These are phyloP conservation scores for Rauvolfia tetraphylla DNA, from an alignment of 257 asterid species.

Conservation along the genomic window DNA sequence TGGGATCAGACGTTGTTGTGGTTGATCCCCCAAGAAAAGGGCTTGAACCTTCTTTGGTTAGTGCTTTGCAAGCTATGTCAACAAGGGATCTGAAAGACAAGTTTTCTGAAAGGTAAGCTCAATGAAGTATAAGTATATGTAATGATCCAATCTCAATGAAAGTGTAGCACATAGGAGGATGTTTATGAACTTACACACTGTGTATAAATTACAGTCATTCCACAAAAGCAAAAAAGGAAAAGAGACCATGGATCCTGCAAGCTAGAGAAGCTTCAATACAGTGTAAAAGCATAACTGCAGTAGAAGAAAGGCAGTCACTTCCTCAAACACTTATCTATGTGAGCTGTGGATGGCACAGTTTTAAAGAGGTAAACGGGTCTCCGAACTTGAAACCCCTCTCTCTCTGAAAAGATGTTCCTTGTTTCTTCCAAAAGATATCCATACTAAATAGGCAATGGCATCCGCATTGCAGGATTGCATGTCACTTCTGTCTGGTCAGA, in stretches of 20 bases:
- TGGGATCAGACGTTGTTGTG: constrained; percentile 88
- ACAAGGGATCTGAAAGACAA: constrained; percentile 37
- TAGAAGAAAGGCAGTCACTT: constrained; percentile 47
- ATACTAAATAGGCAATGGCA: background rate
- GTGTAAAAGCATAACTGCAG: constrained; percentile 29
- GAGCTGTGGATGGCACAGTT: constrained; percentile 97
- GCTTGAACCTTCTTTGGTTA: constrained; percentile 64
- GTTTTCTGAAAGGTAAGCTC: constrained; percentile 46
- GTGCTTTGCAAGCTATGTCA: constrained; percentile 52
- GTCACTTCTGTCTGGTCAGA: constrained; percentile 58
- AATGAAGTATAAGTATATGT: background rate
- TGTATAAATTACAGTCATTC: constrained; percentile 34
- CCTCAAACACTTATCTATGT: constrained; percentile 85
- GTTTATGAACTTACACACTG: background rate
- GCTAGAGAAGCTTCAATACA: constrained; percentile 68
- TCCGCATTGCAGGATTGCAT: constrained; percentile 63
- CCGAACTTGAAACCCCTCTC: background rate
- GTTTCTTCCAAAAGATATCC: background rate
- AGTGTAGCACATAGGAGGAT: background rate
- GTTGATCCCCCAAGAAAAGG: constrained; percentile 99
- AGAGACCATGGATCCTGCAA: constrained; percentile 87
- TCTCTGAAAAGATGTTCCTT: background rate
- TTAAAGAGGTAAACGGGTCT: constrained; percentile 57
- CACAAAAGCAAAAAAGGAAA: constrained; percentile 51
- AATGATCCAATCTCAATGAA: background rate